Conservation (phyloP, 2,329 filamentous ascomycete species). For the Aureobasidium mangrovei region DNA sequence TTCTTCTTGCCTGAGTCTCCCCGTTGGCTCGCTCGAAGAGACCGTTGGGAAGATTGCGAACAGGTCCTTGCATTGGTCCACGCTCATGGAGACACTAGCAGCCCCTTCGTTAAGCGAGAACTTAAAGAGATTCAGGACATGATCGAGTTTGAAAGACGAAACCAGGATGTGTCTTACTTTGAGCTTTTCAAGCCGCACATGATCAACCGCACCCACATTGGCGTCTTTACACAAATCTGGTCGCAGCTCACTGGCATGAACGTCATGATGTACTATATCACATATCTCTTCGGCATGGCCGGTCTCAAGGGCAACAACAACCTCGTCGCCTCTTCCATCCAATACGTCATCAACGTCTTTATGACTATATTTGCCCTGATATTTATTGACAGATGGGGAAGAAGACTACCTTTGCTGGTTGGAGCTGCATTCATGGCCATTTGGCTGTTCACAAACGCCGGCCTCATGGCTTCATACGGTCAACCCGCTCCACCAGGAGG, state of each 20-base stretch:
- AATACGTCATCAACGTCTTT: conserved; percentile 70
- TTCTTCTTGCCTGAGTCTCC: conserved; percentile 39
- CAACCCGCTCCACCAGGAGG: conserved; percentile 29
- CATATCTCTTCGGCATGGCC: conserved; percentile 63
- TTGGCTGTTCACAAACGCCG: conserved; percentile 55
- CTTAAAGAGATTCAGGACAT: conserved; percentile 62
- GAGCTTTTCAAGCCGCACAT: conserved; percentile 65
- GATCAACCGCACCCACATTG: conserved; percentile 64
- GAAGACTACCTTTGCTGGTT: conserved; percentile 55
- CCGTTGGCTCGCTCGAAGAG: conserved; percentile 37
- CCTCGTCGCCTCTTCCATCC: conserved; percentile 58
- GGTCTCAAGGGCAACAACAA: conserved; percentile 47
- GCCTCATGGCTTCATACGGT: conserved; percentile 53
- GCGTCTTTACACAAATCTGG: conserved; percentile 67
- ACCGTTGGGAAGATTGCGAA: conserved; percentile 37
- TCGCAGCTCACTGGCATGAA: conserved; percentile 69
- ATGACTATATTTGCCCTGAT: conserved; percentile 70
- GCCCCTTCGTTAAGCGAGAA: conserved; percentile 55
- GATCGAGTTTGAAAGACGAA: conserved; percentile 61
- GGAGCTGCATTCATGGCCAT: conserved; percentile 56
- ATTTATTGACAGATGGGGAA: conserved; percentile 67
- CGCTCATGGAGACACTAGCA: conserved; percentile 29
- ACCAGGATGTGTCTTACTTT: conserved; percentile 59
- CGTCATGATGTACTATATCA: conserved; percentile 46
- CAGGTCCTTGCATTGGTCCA: conserved; percentile 35